Conservation (phyloP, 2,329 filamentous ascomycete genomes). For the Pseudogymnoascus sp. region DNA sequence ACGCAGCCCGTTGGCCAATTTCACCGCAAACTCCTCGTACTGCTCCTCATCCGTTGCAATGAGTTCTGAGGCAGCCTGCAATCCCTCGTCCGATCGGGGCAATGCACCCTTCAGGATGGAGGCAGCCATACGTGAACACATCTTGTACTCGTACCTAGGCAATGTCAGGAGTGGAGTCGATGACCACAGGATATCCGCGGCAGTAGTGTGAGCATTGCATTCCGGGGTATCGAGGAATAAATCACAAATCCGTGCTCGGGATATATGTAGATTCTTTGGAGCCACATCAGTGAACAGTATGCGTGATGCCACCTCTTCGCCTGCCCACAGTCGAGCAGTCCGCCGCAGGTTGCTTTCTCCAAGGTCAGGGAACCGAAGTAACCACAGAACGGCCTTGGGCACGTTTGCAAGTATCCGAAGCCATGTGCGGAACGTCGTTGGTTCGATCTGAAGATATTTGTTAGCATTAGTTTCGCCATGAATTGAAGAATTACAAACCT, state of each 20-base stretch:
- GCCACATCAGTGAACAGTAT: constrained; percentile 96
- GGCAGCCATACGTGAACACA: constrained; percentile 97
- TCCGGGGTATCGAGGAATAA: constrained; percentile 95
- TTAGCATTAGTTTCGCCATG: constrained; percentile 3
- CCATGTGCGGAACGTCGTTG: constrained; percentile 93
- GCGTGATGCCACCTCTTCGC: constrained; percentile 72
- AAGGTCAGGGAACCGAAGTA: constrained; percentile 90
- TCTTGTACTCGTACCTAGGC: constrained; percentile 91
- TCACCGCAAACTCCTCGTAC: constrained; percentile 72
- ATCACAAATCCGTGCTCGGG: constrained; percentile 83
- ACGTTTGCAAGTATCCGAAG: constrained; percentile 78
- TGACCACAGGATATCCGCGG: constrained; percentile 92
- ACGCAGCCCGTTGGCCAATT: constrained; percentile 53
- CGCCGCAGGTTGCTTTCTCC: constrained; percentile 77
- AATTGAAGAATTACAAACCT: constrained; percentile 49
- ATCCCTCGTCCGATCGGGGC: constrained; percentile 61
- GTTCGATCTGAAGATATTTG: constrained; percentile 64
- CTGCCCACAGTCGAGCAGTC: constrained; percentile 77
- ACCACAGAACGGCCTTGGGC: constrained; percentile 86
- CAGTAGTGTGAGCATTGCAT: constrained; percentile 96
- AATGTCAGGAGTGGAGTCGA: constrained; percentile 87
- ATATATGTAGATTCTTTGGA: constrained; percentile 88
- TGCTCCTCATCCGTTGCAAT: constrained; percentile 70
- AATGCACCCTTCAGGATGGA: constrained; percentile 87
- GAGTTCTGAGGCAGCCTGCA: constrained; percentile 60